Evolutionary conservation across 2,329 filamentous ascomycete species (phyloP).

Genomic region (Colletotrichum paranaense): DNA sequence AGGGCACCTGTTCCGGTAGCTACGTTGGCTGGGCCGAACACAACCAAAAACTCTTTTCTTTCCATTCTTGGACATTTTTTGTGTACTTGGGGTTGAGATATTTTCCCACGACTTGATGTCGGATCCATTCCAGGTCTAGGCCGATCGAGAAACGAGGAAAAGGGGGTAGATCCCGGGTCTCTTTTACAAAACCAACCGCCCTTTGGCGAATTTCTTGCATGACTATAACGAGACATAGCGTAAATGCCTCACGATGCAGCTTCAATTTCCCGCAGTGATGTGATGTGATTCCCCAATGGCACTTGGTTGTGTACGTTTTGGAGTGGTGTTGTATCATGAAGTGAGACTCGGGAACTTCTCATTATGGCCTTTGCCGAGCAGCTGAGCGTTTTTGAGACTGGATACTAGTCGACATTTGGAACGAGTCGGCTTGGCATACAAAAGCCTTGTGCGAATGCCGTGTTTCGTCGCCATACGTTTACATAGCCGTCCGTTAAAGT

Average conservation of each 20-base stretch:
- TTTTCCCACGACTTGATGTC: neutral
- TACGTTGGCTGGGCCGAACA: constrained; percentile 14
- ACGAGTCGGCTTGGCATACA: neutral
- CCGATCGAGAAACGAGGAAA: neutral
- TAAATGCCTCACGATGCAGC: neutral
- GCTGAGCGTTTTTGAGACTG: neutral
- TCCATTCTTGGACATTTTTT: constrained; percentile 29
- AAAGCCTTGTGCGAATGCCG: neutral
- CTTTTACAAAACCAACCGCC: neutral
- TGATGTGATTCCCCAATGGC: neutral
- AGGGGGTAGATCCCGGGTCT: neutral
- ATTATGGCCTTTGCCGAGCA: neutral
- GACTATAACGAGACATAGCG: constrained; percentile 20
- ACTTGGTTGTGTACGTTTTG: neutral
- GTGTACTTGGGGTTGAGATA: neutral
- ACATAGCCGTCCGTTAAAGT: neutral
- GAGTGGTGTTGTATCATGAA: no score
- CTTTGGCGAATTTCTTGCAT: neutral
- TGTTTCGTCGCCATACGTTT: neutral
- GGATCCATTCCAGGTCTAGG: neutral
- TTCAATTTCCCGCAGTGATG: neutral
- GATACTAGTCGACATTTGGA: neutral
- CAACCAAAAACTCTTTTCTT: neutral
- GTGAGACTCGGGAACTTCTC: neutral
- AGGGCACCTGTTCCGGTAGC: neutral